A percentile compares a stretch with the other conserved stretches of the same genome.
phyloP scores from a whole-genome alignment of 2,329 filamentous ascomycete species.

The Pseudopithomyces maydicus region DNA sequence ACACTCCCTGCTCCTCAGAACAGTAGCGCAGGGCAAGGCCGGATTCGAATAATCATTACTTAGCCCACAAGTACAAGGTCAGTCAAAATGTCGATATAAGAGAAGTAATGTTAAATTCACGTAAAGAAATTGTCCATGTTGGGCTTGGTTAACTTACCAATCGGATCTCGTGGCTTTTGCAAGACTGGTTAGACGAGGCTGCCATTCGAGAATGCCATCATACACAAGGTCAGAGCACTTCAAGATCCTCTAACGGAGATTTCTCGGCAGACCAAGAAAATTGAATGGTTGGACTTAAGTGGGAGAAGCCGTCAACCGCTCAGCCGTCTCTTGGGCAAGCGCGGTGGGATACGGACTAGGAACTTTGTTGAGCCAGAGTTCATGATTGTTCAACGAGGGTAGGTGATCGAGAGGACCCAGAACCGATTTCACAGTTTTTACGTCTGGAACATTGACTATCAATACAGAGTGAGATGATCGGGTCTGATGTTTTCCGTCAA shows the following conservation, averaged over 20 bases:
- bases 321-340: slow-evolving; percentile 2
- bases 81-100: too few relatives aligned
- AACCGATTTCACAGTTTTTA: not conserved
- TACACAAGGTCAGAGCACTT: slow-evolving; percentile 7
- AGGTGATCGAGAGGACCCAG: slow-evolving; percentile 7
- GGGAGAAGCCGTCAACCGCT: not conserved
- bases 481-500: slow-evolving; percentile 5
- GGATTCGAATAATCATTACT: too few relatives aligned
- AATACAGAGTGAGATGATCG: slow-evolving; percentile 4
- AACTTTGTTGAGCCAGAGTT: slow-evolving; percentile 7
- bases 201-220: slow-evolving; percentile 7
- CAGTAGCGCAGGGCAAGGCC: too few relatives aligned
- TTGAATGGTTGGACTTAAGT: not conserved
- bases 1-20: too few relatives aligned
- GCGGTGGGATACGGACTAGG: not conserved
- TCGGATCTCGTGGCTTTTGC: not conserved
- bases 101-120: too few relatives aligned
- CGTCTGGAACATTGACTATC: slow-evolving; percentile 2
- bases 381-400: slow-evolving; percentile 9
- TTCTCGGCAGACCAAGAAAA: slow-evolving; percentile 7
- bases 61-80: too few relatives aligned
- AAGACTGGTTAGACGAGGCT: not conserved
- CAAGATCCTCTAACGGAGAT: slow-evolving; percentile 6
- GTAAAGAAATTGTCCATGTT: too few relatives aligned
- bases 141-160: too few relatives aligned